phyloP scores from a whole-genome alignment of 345 rosid species.

The Syzygium grande region DNA sequence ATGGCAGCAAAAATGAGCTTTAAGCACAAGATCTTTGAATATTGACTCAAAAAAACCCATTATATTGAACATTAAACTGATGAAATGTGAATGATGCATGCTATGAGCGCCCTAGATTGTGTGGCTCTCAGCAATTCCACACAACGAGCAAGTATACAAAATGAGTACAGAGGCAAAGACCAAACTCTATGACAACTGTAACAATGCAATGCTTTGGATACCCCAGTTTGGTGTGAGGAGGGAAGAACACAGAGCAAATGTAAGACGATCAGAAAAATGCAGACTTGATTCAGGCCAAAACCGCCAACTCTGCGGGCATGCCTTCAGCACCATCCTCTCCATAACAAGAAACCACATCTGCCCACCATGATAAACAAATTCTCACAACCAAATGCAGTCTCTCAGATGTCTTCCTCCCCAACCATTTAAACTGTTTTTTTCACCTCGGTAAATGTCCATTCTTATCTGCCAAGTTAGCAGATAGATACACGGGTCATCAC shows the following conservation, averaged over 20 bases:
- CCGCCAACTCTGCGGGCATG: neutral
- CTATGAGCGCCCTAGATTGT: conserved; percentile 18
- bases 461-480: conserved; percentile 23
- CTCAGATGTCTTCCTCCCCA: conserved; percentile 7
- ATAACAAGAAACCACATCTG: neutral
- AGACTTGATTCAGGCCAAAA: conserved; percentile 1
- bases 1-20: neutral
- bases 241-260: neutral
- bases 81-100: conserved; percentile 20
- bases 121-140: conserved; percentile 17
- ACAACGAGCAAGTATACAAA: conserved; percentile 22
- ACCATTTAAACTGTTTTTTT: conserved; percentile 1
- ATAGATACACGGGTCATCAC: conserved; percentile 16
- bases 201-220: conserved; percentile 17
- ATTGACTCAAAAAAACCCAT: conserved; percentile 3
- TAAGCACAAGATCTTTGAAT: neutral
- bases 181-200: conserved; percentile 19
- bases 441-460: conserved; percentile 2
- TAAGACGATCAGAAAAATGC: neutral
- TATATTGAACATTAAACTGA: conserved; percentile 4
- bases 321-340: neutral
- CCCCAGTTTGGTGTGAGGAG: conserved; percentile 7
- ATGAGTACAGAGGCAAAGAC: conserved; percentile 13
- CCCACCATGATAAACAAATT: neutral
- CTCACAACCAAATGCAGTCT: conserved; percentile 7